These are phyloP conservation scores for Ustilago cynodontis DNA, from an alignment of 1,284 basidiomycete genomes.

Conservation along the genomic window DNA sequence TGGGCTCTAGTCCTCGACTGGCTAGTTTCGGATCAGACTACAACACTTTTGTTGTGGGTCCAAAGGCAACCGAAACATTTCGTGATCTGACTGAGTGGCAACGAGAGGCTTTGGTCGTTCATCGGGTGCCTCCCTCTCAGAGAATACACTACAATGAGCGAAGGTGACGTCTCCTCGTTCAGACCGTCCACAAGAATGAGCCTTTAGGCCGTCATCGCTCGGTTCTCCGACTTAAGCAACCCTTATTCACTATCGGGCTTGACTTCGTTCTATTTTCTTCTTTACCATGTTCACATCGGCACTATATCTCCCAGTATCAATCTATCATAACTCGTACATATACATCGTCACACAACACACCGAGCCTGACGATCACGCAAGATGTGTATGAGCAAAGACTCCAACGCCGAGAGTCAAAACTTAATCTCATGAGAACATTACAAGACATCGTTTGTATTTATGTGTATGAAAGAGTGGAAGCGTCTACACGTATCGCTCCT, in stretches of 20 bases:
- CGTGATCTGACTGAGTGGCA: not conserved
- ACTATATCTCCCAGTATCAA: not conserved
- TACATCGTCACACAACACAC: no score
- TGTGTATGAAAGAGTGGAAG: not conserved
- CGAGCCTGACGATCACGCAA: not conserved
- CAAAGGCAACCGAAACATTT: not conserved
- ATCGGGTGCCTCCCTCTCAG: not conserved
- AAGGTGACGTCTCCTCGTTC: not conserved
- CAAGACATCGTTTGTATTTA: constrained; percentile 3
- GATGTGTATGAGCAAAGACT: not conserved
- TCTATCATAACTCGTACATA: no score
- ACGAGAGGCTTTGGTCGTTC: not conserved
- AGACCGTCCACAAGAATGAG: not conserved
- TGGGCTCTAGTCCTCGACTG: not conserved
- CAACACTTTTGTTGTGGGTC: not conserved
- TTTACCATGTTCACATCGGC: not conserved
- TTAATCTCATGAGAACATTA: constrained; percentile 4
- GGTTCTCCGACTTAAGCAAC: no score
- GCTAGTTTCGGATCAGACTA: not conserved
- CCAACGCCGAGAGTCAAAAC: constrained; percentile 6
- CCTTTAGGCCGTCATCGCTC: no score
- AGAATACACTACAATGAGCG: not conserved
- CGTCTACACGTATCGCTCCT: constrained; percentile 65
- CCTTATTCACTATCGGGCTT: no score
- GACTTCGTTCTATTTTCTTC: no score